A percentile compares a stretch with the other conserved stretches of the same genome.
phyloP scores from a whole-genome alignment of 495 filamentous ascomycete species.

The Chaetomium fimeti region DNA sequence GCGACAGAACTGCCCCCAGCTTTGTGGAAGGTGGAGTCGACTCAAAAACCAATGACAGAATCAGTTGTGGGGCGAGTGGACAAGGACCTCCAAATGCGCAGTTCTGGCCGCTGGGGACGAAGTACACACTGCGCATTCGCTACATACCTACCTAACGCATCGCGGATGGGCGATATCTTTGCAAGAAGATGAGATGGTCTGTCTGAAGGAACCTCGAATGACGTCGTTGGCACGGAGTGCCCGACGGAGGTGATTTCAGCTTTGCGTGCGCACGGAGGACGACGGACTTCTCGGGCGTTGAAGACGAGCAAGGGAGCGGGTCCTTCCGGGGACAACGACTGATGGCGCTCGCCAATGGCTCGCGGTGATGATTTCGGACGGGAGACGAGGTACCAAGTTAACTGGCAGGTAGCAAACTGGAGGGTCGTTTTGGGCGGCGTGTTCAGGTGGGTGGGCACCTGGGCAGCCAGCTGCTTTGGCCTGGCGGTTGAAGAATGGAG shows the following conservation, averaged over 20 bases:
- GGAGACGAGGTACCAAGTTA: not conserved
- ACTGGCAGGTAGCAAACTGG: not conserved
- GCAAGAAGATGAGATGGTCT: not conserved
- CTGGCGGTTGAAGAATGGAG: conserved; percentile 21
- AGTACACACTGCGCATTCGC: not conserved
- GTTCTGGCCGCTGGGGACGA: not conserved
- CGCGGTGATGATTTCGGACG: not conserved
- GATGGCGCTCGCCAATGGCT: not conserved
- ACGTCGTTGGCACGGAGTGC: not conserved
- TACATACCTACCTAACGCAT: conserved; percentile 13
- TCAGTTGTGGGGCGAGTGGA: not conserved
- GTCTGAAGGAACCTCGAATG: not conserved
- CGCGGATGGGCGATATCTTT: not conserved
- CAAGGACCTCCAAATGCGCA: not conserved
- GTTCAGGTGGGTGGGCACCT: conserved; percentile 1
- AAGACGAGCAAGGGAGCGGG: not conserved
- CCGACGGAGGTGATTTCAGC: too few relatives aligned
- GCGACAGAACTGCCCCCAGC: conserved; percentile 3
- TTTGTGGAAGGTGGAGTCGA: conserved; percentile 17
- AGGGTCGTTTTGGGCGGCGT: conserved; percentile 16
- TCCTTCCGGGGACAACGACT: conserved; percentile 3
- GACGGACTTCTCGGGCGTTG: not conserved
- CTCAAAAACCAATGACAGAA: conserved; percentile 29
- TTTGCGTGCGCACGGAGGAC: not conserved
- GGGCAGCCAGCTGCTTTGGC: conserved; percentile 14